These are phyloP conservation scores for Dictyostelium brefeldianum DNA, from an alignment of 78 protist species.

Conservation along the genomic window DNA sequence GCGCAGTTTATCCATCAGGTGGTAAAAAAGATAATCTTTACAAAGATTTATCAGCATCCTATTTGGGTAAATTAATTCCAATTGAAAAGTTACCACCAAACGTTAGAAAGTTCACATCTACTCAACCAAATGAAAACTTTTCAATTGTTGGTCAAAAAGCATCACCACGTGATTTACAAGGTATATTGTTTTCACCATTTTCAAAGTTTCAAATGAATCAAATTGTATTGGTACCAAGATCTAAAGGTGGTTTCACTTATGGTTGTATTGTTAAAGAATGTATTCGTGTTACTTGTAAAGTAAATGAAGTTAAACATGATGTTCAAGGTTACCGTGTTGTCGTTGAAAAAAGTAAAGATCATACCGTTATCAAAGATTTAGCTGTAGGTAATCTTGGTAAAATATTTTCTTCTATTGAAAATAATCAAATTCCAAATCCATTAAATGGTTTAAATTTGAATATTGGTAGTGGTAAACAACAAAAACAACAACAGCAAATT, in stretches of 20 bases:
- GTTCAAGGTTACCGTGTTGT: slow-evolving; percentile 69
- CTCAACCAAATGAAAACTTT: slow-evolving; percentile 13
- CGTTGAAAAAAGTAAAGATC: slow-evolving; percentile 51
- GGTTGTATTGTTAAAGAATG: slow-evolving; percentile 79
- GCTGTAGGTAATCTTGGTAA: slow-evolving; percentile 69
- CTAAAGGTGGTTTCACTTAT: slow-evolving; percentile 84
- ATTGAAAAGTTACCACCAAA: slow-evolving; percentile 17
- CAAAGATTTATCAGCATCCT: slow-evolving; percentile 68
- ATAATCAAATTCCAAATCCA: slow-evolving; percentile 12
- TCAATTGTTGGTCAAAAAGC: slow-evolving; percentile 48
- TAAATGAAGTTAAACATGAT: slow-evolving; percentile 62
- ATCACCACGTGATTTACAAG: slow-evolving; percentile 61
- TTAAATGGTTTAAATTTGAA: background rate
- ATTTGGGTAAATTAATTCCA: slow-evolving; percentile 71
- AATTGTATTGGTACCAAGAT: slow-evolving; percentile 73
- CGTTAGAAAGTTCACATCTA: background rate
- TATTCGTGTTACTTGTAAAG: slow-evolving; percentile 60
- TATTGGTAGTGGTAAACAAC: slow-evolving; percentile 7
- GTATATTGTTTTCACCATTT: slow-evolving; percentile 67
- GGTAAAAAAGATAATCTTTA: slow-evolving; percentile 62
- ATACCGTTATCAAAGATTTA: slow-evolving; percentile 61
- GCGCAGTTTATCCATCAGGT: slow-evolving; percentile 71
- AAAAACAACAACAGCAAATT: background rate
- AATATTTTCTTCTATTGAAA: slow-evolving; percentile 20
- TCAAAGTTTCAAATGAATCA: slow-evolving; percentile 64